These are phyloP conservation scores for Thymus quinquecostatus DNA, from an alignment of 257 asterid species.

Conservation along the genomic window DNA sequence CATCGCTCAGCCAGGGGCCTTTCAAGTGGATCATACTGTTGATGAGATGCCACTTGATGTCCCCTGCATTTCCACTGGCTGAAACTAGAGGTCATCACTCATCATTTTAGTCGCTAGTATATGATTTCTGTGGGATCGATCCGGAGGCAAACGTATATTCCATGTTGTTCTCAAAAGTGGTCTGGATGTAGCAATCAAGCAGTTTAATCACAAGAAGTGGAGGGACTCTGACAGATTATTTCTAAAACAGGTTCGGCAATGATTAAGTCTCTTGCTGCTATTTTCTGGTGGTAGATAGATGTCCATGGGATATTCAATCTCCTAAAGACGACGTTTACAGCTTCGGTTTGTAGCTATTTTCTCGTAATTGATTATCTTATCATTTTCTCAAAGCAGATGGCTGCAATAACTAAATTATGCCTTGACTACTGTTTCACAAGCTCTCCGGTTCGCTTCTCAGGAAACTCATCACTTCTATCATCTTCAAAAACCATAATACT, in stretches of 20 bases:
- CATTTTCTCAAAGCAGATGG: too few species aligned
- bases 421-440: neutral
- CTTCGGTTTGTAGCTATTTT: conserved; percentile 27
- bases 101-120: neutral
- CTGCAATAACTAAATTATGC: neutral
- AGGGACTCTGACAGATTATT: neutral
- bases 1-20: too few species aligned
- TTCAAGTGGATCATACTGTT: too few species aligned
- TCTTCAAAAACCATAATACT: too few species aligned
- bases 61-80: too few species aligned
- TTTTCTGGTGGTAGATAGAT: too few species aligned
- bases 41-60: too few species aligned
- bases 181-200: neutral
- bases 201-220: neutral
- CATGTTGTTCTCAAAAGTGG: neutral
- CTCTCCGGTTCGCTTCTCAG: too few species aligned
- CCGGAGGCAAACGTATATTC: too few species aligned
- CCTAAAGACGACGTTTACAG: conserved; percentile 41
- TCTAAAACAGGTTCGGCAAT: neutral
- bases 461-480: too few species aligned
- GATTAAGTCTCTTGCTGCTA: neutral
- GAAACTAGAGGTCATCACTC: neutral
- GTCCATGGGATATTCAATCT: neutral
- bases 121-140: too few species aligned
- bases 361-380: too few species aligned